Evolutionary conservation across 1,139 yeast species (phyloP).

Genomic region (Dujonia santamariae): DNA sequence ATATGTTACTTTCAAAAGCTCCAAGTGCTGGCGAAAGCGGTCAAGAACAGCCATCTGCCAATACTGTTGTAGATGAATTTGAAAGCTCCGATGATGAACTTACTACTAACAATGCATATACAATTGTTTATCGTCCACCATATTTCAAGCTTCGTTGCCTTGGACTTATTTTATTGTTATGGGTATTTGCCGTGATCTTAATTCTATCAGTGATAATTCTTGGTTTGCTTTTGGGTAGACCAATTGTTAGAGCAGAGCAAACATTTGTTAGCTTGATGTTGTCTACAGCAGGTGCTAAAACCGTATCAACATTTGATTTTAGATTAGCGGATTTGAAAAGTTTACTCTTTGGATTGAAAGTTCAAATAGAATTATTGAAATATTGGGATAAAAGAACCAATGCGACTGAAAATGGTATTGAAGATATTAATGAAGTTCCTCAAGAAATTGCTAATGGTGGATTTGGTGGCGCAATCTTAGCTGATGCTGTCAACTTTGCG

Average conservation of each 20-base stretch:
- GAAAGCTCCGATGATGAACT: constrained; percentile 53
- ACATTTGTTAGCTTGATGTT: too few relatives aligned
- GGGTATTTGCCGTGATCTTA: constrained; percentile 66
- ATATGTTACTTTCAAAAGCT: constrained; percentile 48
- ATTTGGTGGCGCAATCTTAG: neutral
- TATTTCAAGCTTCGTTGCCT: constrained; percentile 59
- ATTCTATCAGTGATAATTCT: constrained; percentile 30
- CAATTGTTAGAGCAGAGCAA: constrained; percentile 12
- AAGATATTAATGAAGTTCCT: neutral
- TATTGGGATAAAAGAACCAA: constrained; percentile 1
- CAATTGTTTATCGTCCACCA: constrained; percentile 87
- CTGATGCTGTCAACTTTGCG: neutral
- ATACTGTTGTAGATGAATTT: constrained; percentile 14
- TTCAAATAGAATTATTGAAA: constrained; percentile 1
- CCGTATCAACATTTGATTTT: neutral
- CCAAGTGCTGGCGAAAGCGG: constrained; percentile 19
- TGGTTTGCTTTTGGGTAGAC: constrained; percentile 42
- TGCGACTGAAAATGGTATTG: neutral
- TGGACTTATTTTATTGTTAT: constrained; percentile 54
- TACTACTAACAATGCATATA: constrained; percentile 55
- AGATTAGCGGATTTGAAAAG: constrained; percentile 4
- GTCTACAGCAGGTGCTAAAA: neutral
- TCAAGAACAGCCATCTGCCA: constrained; percentile 25
- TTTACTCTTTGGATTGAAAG: constrained; percentile 1
- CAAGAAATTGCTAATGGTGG: neutral